phyloP scores from a whole-genome alignment of 306 rosid species.

The Rosa chinensis region DNA sequence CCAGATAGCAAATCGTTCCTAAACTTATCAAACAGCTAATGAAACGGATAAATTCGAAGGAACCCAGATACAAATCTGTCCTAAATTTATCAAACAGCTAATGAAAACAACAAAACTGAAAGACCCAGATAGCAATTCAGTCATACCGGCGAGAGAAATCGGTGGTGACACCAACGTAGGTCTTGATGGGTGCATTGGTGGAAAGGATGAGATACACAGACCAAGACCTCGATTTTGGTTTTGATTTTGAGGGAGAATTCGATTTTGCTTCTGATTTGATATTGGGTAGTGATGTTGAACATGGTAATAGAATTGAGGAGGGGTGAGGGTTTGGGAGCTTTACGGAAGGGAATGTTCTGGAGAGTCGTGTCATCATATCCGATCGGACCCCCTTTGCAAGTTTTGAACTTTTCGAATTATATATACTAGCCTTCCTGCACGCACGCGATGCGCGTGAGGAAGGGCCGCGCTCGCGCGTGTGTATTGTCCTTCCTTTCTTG shows the following conservation, averaged over 20 bases:
- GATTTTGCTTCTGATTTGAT: slow-evolving; percentile 27
- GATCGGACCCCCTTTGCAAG: neutral
- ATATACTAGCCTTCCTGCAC: no score
- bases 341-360: slow-evolving; percentile 48
- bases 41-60: neutral
- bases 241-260: slow-evolving; percentile 7
- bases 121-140: neutral
- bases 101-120: neutral
- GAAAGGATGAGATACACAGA: slow-evolving; percentile 79
- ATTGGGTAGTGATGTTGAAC: slow-evolving; percentile 18
- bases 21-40: neutral
- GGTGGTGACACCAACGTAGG: slow-evolving; percentile 84
- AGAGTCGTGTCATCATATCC: slow-evolving; percentile 43
- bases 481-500: no score
- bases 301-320: slow-evolving; percentile 23
- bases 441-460: no score
- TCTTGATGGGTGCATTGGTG: slow-evolving; percentile 71
- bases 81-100: neutral
- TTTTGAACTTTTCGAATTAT: neutral
- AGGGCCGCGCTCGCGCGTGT: no score
- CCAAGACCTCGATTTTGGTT: slow-evolving; percentile 53
- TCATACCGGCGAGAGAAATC: slow-evolving; percentile 80
- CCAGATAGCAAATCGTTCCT: neutral
- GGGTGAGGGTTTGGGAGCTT: slow-evolving; percentile 44
- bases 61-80: slow-evolving; percentile 4